Conservation (phyloP, 768 basidiomycete species). For the Macrolepiota albuminosa region DNA sequence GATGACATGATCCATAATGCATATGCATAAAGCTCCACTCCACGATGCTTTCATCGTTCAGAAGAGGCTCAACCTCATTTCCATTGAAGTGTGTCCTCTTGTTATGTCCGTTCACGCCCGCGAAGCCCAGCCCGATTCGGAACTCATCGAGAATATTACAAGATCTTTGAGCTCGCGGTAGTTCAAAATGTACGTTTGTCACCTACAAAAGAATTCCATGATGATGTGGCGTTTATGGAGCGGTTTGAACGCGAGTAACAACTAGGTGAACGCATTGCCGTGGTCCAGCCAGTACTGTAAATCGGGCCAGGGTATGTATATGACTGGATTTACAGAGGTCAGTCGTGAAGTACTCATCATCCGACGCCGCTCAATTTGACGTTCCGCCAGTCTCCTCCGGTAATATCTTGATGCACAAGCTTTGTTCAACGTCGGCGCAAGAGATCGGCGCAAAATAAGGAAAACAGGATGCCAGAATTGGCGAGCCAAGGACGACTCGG, state of each 20-base stretch:
- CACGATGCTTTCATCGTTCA: background rate
- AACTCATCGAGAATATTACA: background rate
- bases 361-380: conserved; percentile 1
- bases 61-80: background rate
- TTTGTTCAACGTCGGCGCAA: background rate
- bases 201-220: background rate
- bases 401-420: background rate
- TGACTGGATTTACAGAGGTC: conserved; percentile 17
- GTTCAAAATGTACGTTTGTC: background rate
- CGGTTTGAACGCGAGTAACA: conserved; percentile 3
- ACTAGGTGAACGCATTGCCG: conserved; percentile 15
- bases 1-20: background rate
- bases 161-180: background rate
- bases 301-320: conserved; percentile 14
- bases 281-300: conserved; percentile 4
- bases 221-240: background rate
- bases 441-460: conserved; percentile 19
- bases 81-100: background rate
- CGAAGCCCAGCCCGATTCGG: background rate
- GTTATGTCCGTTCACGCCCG: background rate
- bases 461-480: conserved; percentile 30
- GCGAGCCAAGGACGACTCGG: background rate
- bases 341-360: conserved; percentile 1
- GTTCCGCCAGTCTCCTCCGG: background rate
- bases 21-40: background rate